Evolutionary conservation across 1,284 basidiomycete genomes (phyloP).

Genomic region (Neonothopanus nambi): DNA sequence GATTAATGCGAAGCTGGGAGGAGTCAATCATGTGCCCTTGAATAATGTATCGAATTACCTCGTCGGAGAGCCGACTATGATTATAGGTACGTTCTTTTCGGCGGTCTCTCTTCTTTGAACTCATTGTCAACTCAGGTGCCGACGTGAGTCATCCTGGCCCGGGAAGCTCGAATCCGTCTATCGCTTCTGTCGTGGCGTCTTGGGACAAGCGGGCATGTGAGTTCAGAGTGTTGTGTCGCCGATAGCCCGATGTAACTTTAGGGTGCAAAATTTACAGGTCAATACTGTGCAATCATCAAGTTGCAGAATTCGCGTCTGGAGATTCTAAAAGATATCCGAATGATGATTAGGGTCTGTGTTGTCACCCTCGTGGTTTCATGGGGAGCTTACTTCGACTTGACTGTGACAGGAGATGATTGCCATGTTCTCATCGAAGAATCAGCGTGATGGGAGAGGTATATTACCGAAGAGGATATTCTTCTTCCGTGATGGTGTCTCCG

Average conservation of each 20-base stretch:
- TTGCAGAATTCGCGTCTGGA: conserved; percentile 50
- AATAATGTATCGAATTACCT: conserved; percentile 24
- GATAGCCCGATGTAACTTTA: neutral
- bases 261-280: conserved; percentile 6
- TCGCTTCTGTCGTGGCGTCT: conserved; percentile 37
- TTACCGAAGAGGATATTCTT: conserved; percentile 25
- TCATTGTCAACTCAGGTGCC: conserved; percentile 27
- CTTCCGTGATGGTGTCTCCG: conserved; percentile 41
- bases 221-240: neutral
- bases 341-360: conserved; percentile 43
- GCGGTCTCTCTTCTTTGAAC: neutral
- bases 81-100: conserved; percentile 30
- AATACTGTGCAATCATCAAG: conserved; percentile 34
- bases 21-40: conserved; percentile 31
- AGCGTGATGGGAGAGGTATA: too few species aligned
- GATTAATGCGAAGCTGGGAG: conserved; percentile 42
- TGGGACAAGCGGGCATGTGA: conserved; percentile 27
- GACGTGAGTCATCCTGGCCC: conserved; percentile 44
- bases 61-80: conserved; percentile 29
- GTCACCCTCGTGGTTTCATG: too few species aligned
- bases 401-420: conserved; percentile 7
- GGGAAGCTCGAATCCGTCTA: conserved; percentile 34
- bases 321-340: conserved; percentile 46
- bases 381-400: neutral
- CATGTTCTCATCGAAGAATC: conserved; percentile 1